These are phyloP conservation scores for Primulina tabacum DNA, from an alignment of 257 asterid genomes.

Conservation along the genomic window DNA sequence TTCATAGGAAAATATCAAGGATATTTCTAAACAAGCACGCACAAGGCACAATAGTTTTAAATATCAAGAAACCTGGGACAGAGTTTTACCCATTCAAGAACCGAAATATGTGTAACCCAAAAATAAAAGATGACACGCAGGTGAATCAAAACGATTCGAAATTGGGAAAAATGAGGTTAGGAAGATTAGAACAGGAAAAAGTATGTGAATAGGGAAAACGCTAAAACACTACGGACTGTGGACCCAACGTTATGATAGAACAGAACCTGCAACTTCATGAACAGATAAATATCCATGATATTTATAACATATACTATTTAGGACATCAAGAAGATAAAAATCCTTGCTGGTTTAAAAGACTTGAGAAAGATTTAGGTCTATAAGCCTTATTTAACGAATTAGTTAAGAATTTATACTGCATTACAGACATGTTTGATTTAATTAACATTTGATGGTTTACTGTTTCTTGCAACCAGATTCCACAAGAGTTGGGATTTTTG, in stretches of 20 bases:
- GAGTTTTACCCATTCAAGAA: constrained; percentile 21
- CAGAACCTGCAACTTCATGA: constrained; percentile 32
- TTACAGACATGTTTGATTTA: too few relatives aligned
- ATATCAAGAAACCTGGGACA: background rate
- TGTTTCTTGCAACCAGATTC: too few relatives aligned
- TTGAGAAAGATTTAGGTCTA: too few relatives aligned
- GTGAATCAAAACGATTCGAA: constrained; percentile 23
- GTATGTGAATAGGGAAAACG: constrained; percentile 20
- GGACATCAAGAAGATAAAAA: too few relatives aligned
- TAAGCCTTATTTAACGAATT: too few relatives aligned
- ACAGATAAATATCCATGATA: constrained; percentile 1
- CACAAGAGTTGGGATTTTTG: too few relatives aligned
- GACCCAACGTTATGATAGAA: constrained; percentile 53
- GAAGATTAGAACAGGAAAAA: constrained; percentile 23
- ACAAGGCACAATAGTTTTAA: background rate
- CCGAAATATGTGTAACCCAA: constrained; percentile 18
- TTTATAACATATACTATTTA: too few relatives aligned
- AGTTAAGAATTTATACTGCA: too few relatives aligned
- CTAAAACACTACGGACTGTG: constrained; percentile 47
- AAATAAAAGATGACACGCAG: background rate
- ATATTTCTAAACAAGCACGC: constrained; percentile 12
- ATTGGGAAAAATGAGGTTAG: constrained; percentile 8
- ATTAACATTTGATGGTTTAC: too few relatives aligned
- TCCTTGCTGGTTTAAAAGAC: too few relatives aligned
- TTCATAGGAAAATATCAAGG: constrained; percentile 4